Percentiles rank a stretch among this genome's conserved stretches.
Conservation (phyloP, 2,329 filamentous ascomycete genomes). For the Arthrobotrys conoides region DNA sequence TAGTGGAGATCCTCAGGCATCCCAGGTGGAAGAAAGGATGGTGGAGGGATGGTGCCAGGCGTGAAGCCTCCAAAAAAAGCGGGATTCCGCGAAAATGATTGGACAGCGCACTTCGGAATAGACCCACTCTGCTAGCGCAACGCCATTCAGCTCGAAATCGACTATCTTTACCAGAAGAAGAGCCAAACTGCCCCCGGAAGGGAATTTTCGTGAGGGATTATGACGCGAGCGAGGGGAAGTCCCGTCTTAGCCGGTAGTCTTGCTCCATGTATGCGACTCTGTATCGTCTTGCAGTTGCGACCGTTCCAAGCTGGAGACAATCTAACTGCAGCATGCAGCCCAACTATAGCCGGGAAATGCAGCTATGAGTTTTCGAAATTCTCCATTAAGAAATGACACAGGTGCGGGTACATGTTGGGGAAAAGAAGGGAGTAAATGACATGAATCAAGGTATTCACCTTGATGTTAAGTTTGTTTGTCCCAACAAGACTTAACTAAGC, state of each 20-base stretch:
- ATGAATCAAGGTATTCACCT: background rate
- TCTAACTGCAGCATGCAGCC: conserved; percentile 23
- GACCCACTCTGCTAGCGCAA: conserved; percentile 35
- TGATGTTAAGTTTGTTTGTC: background rate
- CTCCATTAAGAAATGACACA: conserved; percentile 9
- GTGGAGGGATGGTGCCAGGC: conserved; percentile 18
- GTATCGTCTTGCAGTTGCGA: background rate
- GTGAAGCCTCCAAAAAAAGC: conserved; percentile 38
- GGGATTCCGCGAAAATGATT: conserved; percentile 13
- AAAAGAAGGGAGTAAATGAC: background rate
- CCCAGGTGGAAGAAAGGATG: background rate
- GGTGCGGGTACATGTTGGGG: background rate
- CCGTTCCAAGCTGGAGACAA: conserved; percentile 16
- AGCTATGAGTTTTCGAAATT: conserved; percentile 1
- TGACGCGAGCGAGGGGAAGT: conserved; percentile 25
- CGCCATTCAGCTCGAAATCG: conserved; percentile 44
- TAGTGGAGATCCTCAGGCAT: conserved; percentile 10
- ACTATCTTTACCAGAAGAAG: conserved; percentile 33
- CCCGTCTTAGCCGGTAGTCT: conserved; percentile 6
- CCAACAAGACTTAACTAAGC: background rate
- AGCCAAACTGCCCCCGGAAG: background rate
- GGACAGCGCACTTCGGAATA: conserved; percentile 52
- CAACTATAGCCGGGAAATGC: conserved; percentile 10
- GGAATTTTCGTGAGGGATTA: conserved; percentile 9
- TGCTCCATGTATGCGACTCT: background rate